Conservation (phyloP, 805 yeast genomes). For the Wickerhamiella bombiphila region DNA sequence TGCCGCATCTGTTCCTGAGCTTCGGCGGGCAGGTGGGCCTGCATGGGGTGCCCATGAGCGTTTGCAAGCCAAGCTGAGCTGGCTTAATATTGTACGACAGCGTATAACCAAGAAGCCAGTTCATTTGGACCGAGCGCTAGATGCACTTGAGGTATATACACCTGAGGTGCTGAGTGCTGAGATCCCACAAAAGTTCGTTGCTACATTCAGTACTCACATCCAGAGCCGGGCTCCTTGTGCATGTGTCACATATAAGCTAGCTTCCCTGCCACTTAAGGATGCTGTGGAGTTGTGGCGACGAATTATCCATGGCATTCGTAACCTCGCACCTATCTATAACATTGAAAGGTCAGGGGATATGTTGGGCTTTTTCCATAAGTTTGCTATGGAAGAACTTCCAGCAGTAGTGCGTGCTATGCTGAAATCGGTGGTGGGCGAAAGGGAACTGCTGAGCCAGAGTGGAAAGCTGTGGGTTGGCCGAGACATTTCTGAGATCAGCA, state of each 20-base stretch:
- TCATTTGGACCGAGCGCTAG: slow-evolving; percentile 8
- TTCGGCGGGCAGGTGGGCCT: slow-evolving; percentile 25
- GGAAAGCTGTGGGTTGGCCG: slow-evolving; percentile 20
- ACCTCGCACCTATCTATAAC: slow-evolving; percentile 7
- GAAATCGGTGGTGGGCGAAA: slow-evolving; percentile 9
- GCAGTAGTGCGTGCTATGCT: slow-evolving; percentile 20
- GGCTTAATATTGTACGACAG: slow-evolving; percentile 18
- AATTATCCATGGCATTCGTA: slow-evolving; percentile 12
- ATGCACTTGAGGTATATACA: slow-evolving; percentile 1
- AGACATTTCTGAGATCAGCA: slow-evolving; percentile 30
- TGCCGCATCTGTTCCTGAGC: slow-evolving; percentile 5
- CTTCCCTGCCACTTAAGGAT: slow-evolving; percentile 8
- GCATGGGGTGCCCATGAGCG: slow-evolving; percentile 49
- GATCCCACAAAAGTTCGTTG: slow-evolving; percentile 3
- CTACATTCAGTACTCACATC: slow-evolving; percentile 12
- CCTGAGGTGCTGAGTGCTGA: background rate
- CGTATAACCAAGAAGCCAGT: slow-evolving; percentile 9
- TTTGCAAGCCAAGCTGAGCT: slow-evolving; percentile 11
- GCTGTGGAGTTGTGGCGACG: slow-evolving; percentile 14
- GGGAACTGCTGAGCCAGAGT: slow-evolving; percentile 11
- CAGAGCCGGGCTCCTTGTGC: slow-evolving; percentile 19
- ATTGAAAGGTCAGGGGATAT: slow-evolving; percentile 20
- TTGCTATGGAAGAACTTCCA: slow-evolving; percentile 18
- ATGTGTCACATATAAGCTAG: slow-evolving; percentile 18
- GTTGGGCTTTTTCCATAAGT: slow-evolving; percentile 20